Evolutionary conservation across 768 basidiomycete genomes (phyloP), one percentile per base, ranked within the genome.

Genomic region (Pilatotrama ljubarskyi): DNA sequence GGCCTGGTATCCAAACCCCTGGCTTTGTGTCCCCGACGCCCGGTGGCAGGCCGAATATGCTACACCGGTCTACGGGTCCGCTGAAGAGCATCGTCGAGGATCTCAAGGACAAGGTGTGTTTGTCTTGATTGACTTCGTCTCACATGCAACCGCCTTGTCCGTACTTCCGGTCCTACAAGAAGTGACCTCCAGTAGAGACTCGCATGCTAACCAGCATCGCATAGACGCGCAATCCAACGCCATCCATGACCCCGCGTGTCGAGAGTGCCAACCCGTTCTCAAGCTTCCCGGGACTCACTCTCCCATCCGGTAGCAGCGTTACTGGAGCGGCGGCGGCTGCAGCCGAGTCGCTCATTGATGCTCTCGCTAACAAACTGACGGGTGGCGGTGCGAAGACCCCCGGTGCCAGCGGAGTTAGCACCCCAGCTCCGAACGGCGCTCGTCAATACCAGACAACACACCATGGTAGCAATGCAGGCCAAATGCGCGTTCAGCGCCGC

Each of bases 11-110:
- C 22, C 63, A 57, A 42, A 56, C 69, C 32, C 59, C 67, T 1
- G 55, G 64, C 37, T 65, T 67, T 20, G 55, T 65, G 42, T 54
- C 43, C 55, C 44, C 59, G 56, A 32, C 55, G 52, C 47, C 58
- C 42, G 25, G 32, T 56, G 17, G 43, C 51, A 42, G 54, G 42
- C 58, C 50, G 43, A 36, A 57, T 20, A 29, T 68, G 49, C 58
- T 62, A 43, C 62, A 51, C 14, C 69, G 62, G 38, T 48, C 53
- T 20, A 63, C 70, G 29, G 75, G 69, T 0, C 84, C 84, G 2
- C 69, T 87, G 54, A 82, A 76, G 72, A 89, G 89, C 63, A 91
- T 93, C 63, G 87, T 93, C 47, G 90, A 92, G 4, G 91, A 92
- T 73, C 79, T 92, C 54, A 81, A 78, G 65, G 85, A 82, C 72